phyloP scores from a whole-genome alignment of 2,329 filamentous ascomycete genomes.

The Colletotrichum cereale region DNA sequence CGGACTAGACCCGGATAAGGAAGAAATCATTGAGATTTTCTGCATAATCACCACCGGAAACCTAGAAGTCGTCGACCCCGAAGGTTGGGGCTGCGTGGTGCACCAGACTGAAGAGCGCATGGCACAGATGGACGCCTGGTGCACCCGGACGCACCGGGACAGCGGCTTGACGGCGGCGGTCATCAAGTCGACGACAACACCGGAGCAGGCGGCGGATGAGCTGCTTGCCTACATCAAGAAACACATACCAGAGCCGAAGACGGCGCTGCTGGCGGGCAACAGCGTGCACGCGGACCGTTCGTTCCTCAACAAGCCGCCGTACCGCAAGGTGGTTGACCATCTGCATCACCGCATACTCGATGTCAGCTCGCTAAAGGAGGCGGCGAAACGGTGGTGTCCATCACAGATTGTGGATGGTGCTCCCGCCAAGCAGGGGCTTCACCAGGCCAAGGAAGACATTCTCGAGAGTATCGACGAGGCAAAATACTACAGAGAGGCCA shows the following conservation, averaged over 20 bases:
- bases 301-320: slow-evolving; percentile 83
- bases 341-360: slow-evolving; percentile 93
- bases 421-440: slow-evolving; percentile 80
- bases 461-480: slow-evolving; percentile 96
- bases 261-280: slow-evolving; percentile 87
- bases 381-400: slow-evolving; percentile 82
- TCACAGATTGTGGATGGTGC: slow-evolving; percentile 69
- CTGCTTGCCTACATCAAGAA: slow-evolving; percentile 84
- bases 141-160: slow-evolving; percentile 80
- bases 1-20: slow-evolving; percentile 79
- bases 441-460: slow-evolving; percentile 91
- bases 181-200: slow-evolving; percentile 77
- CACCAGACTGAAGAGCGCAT: slow-evolving; percentile 79
- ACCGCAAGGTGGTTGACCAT: slow-evolving; percentile 78
- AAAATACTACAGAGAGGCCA: slow-evolving; percentile 79
- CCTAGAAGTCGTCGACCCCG: slow-evolving; percentile 79
- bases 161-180: slow-evolving; percentile 87
- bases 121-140: slow-evolving; percentile 90
- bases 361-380: slow-evolving; percentile 93
- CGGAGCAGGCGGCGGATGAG: slow-evolving; percentile 77
- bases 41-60: slow-evolving; percentile 90
- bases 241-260: slow-evolving; percentile 74
- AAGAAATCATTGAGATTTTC: slow-evolving; percentile 91
- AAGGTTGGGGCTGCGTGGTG: slow-evolving; percentile 84
- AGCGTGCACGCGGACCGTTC: slow-evolving; percentile 90